A percentile compares a stretch with the other conserved stretches of the same genome.
Evolutionary conservation across 148 eudicot genomes (phyloP).

Genomic region (Persicaria tinctoria): DNA sequence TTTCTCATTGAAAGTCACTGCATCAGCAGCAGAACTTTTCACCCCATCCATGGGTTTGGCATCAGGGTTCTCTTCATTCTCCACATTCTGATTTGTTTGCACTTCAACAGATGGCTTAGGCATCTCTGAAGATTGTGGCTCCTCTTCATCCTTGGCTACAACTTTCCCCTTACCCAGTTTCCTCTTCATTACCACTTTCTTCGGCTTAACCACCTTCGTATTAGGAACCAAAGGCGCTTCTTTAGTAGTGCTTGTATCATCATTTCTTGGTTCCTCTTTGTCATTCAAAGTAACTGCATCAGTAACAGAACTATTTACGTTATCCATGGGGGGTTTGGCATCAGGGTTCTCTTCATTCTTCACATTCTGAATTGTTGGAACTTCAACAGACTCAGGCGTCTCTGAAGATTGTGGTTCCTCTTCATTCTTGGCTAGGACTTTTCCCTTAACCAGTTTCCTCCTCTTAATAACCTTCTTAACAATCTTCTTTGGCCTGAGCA

Average conservation of each 20-base stretch:
- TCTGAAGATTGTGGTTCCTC: not conserved
- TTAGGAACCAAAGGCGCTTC: slow-evolving; percentile 6
- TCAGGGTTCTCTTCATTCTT: slow-evolving; percentile 20
- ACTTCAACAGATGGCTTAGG: slow-evolving; percentile 14
- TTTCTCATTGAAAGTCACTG: not conserved
- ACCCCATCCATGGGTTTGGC: slow-evolving; percentile 6
- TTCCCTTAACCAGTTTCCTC: slow-evolving; percentile 3
- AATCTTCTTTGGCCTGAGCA: not conserved
- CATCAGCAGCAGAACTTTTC: not conserved
- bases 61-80: slow-evolving; percentile 20
- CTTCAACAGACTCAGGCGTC: slow-evolving; percentile 15
- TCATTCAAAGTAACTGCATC: not conserved
- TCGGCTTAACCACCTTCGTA: slow-evolving; percentile 2
- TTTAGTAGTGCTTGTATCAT: not conserved
- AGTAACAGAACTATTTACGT: not conserved
- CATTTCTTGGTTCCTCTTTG: not conserved
- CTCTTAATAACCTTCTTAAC: not conserved
- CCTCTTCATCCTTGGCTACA: not conserved
- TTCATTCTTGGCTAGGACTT: not conserved
- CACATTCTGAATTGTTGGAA: not conserved
- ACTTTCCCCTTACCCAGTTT: not conserved
- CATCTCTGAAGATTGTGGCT: slow-evolving; percentile 1
- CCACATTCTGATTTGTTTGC: not conserved
- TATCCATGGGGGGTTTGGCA: slow-evolving; percentile 7
- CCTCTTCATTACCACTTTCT: not conserved